Evolutionary conservation across 2,329 filamentous ascomycete species (phyloP), one percentile per base, ranked within the genome.

Genomic region (Aspergillus novoparasiticus): DNA sequence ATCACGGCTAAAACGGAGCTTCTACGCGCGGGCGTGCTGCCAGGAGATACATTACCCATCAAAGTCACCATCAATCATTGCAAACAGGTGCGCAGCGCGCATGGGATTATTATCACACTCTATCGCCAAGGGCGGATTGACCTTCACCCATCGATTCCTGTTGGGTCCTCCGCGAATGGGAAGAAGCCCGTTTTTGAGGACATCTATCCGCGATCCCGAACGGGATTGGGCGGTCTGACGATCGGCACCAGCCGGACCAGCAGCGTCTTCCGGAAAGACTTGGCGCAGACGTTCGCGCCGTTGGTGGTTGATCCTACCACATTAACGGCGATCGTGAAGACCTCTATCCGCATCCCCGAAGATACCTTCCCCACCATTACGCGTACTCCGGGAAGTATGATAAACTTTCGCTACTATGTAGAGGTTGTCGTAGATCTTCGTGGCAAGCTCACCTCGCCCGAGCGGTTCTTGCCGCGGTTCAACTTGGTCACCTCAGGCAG

Each of bases 371-470:
- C 95, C 0, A 97, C 94, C 2, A 98, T 98, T 66, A 89, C 88
- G 32, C 90, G 89, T 60, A 93, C 97, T 0, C 95, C 95, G 0
- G 93, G 94, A 4, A 90, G 92, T 39, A 95, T 98, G 89, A 95
- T 99, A 68, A 93, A 90, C 70, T 98, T 99, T 81, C 92, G 90
- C 69, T 98, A 99, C 73, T 92, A 94, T 69, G 86, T 97, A 23
- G 95, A 99, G 77, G 92, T 97, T 2, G 89, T 98, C 32, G 87
- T 97, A 26, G 95, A 99, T 74, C 84, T 98, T 0, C 94, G 95
- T 54, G 94, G 94, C 43, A 95, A 93, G 74, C 81, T 97, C 46
- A 87, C 89, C 1, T 87, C 87, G n/a, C 88, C 93, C 57, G 90
- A 93, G 71, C 85, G 88, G 48, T 86, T 86, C 68, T 79, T 89